phyloP scores from a whole-genome alignment of 768 basidiomycete genomes.

The Ephemerocybe angulata region DNA sequence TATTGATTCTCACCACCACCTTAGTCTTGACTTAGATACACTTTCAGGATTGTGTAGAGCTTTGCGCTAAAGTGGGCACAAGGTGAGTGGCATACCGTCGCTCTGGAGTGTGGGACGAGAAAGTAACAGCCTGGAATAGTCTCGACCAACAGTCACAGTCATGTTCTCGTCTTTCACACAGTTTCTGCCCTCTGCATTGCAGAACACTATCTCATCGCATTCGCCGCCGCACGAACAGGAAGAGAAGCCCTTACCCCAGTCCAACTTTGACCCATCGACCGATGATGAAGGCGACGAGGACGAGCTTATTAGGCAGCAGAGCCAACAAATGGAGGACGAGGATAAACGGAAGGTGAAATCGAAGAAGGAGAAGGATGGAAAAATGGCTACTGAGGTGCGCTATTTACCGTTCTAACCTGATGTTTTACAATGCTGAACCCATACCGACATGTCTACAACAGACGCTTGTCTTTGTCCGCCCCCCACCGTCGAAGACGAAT shows the following conservation, averaged over 20 bases:
- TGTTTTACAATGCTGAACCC: not conserved
- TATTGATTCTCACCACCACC: too few species aligned
- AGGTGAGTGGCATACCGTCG: not conserved
- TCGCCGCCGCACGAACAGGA: constrained; percentile 13
- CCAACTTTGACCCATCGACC: constrained; percentile 17
- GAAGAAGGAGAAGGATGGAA: constrained; percentile 24
- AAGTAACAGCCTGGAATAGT: not conserved
- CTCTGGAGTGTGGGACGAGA: too few species aligned
- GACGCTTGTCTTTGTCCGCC: constrained; percentile 91
- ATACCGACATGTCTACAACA: too few species aligned
- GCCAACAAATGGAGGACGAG: constrained; percentile 10
- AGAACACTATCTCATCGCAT: constrained; percentile 15
- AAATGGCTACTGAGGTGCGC: constrained; percentile 29
- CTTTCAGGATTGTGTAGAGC: too few species aligned
- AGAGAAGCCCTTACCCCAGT: constrained; percentile 22
- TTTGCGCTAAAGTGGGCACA: too few species aligned
- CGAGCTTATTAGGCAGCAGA: constrained; percentile 11
- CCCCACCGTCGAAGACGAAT: constrained; percentile 79
- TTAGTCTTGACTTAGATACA: too few species aligned
- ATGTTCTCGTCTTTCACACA: constrained; percentile 55
- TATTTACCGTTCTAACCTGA: not conserved
- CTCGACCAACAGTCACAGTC: not conserved
- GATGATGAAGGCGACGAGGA: constrained; percentile 32
- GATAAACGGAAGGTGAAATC: constrained; percentile 11
- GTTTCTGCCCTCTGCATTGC: constrained; percentile 47